These are phyloP conservation scores for Wickerhamomyces chambardii DNA, from an alignment of 805 yeast genomes.

Conservation along the genomic window DNA sequence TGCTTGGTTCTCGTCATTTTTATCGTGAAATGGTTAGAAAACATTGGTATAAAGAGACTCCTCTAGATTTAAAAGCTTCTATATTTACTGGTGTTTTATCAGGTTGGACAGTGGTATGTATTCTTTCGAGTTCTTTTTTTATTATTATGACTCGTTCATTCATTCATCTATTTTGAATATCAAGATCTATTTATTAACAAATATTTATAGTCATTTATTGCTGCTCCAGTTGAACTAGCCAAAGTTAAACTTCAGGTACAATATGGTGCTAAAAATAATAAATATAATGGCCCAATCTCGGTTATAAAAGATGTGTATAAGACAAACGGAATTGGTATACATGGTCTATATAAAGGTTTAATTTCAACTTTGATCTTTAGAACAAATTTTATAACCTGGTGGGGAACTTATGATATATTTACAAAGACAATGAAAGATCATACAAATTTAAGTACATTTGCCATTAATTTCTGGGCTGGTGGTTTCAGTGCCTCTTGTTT, in stretches of 20 bases:
- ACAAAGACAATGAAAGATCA: constrained; percentile 58
- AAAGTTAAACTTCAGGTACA: constrained; percentile 88
- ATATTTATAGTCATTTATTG: constrained; percentile 73
- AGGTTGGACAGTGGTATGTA: constrained; percentile 65
- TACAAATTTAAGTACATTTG: constrained; percentile 56
- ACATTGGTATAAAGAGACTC: constrained; percentile 49
- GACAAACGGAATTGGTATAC: constrained; percentile 43
- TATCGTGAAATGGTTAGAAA: constrained; percentile 64
- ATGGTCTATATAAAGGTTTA: constrained; percentile 75
- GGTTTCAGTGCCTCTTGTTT: constrained; percentile 81
- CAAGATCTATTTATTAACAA: no score
- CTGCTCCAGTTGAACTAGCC: constrained; percentile 88
- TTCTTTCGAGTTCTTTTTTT: no score
- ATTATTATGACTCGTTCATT: no score
- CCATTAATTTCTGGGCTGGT: constrained; percentile 87
- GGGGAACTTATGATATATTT: constrained; percentile 86
- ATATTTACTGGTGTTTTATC: constrained; percentile 68
- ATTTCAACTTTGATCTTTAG: constrained; percentile 83
- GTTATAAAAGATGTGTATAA: constrained; percentile 52
- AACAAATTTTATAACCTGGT: constrained; percentile 82
- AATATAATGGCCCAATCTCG: constrained; percentile 74
- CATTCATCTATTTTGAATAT: no score
- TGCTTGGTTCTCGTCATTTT: constrained; percentile 79
- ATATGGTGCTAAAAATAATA: constrained; percentile 63
- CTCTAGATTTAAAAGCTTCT: constrained; percentile 69